Conservation (phyloP, 169 alveolate genomes). For the Plasmodium falciparum region DNA sequence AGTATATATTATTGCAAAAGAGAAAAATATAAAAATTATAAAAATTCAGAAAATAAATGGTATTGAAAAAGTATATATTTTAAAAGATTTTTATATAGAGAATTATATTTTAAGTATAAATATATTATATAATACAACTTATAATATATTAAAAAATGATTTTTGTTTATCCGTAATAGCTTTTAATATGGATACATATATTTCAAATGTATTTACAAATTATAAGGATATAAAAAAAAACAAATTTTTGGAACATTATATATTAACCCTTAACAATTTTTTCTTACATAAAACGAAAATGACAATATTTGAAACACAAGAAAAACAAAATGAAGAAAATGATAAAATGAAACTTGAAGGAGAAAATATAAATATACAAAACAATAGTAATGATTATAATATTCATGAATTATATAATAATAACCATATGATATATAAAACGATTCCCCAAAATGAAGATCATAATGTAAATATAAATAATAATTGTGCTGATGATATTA, state of each 20-base stretch:
- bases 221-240: background rate
- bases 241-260: constrained; percentile 22
- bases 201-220: too few species aligned
- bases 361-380: too few species aligned
- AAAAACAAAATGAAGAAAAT: too few species aligned
- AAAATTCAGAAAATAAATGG: constrained; percentile 50
- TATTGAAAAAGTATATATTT: constrained; percentile 27
- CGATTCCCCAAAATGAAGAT: too few species aligned
- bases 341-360: too few species aligned
- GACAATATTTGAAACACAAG: too few species aligned
- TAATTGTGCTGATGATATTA: too few species aligned
- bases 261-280: constrained; percentile 29
- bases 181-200: background rate
- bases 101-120: constrained; percentile 32
- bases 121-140: constrained; percentile 11
- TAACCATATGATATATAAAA: too few species aligned
- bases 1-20: constrained; percentile 21
- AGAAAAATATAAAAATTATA: constrained; percentile 55
- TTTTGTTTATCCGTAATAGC: constrained; percentile 38
- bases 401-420: too few species aligned
- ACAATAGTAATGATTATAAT: too few species aligned
- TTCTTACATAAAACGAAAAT: constrained; percentile 14
- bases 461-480: too few species aligned
- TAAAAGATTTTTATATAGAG: constrained; percentile 10
- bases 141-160: background rate